Evolutionary conservation across 2,329 filamentous ascomycete genomes (phyloP).

Genomic region (Ambrosiella cleistominuta): DNA sequence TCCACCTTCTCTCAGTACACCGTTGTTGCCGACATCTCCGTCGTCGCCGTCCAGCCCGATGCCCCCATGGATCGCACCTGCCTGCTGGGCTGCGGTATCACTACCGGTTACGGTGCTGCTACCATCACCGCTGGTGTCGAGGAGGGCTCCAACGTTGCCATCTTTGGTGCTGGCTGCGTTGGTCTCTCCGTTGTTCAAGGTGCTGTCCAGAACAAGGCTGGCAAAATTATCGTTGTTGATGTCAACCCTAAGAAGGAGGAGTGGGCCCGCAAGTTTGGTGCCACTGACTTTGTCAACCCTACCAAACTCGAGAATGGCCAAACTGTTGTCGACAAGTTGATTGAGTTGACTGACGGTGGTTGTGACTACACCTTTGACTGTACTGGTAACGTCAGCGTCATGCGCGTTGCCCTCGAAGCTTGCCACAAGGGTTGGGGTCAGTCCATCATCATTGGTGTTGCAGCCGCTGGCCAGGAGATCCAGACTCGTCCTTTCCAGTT

Average conservation of each 20-base stretch:
- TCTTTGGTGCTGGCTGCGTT: slow-evolving; percentile 93
- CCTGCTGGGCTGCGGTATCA: slow-evolving; percentile 93
- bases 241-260: slow-evolving; percentile 81
- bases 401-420: slow-evolving; percentile 87
- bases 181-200: slow-evolving; percentile 92
- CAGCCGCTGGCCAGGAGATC: slow-evolving; percentile 91
- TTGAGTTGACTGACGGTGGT: slow-evolving; percentile 95
- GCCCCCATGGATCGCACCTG: slow-evolving; percentile 94
- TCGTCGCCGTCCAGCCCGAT: slow-evolving; percentile 77
- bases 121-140: slow-evolving; percentile 86
- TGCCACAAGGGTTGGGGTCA: slow-evolving; percentile 99
- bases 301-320: slow-evolving; percentile 51
- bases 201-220: slow-evolving; percentile 65
- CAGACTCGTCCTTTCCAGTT: slow-evolving; percentile 92
- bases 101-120: slow-evolving; percentile 91
- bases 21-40: slow-evolving; percentile 94
- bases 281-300: slow-evolving; percentile 93
- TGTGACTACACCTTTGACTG: slow-evolving; percentile 99
- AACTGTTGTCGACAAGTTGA: slow-evolving; percentile 76
- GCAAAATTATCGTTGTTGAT: slow-evolving; percentile 55
- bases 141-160: slow-evolving; percentile 70
- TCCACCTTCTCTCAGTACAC: slow-evolving; percentile 99
- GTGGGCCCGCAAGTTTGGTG: slow-evolving; percentile 88
- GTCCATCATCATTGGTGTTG: slow-evolving; percentile 94
- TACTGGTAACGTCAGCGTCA: slow-evolving; percentile 91